Evolutionary conservation across 176 grass and related monocot species (phyloP).

Genomic region (Carex pumila): DNA sequence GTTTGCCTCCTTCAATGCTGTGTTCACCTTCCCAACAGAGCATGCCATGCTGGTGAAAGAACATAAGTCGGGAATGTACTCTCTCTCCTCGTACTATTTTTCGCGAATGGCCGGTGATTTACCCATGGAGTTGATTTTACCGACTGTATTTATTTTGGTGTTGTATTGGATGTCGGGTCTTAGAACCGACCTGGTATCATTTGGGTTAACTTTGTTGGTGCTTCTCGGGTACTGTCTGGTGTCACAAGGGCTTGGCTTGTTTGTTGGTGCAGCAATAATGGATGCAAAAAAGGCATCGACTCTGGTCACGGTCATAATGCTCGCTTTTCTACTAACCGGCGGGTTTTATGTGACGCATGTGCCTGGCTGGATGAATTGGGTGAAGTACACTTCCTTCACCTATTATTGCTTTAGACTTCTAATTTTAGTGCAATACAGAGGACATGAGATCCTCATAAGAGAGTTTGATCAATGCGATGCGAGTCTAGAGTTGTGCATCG

Average conservation of each 20-base stretch:
- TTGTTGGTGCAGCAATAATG: constrained; percentile 76
- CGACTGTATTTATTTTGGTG: constrained; percentile 50
- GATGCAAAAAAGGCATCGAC: constrained; percentile 88
- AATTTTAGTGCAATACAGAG: constrained; percentile 68
- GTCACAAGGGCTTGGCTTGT: constrained; percentile 65
- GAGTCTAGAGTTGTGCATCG: constrained; percentile 10
- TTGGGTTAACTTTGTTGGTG: constrained; percentile 57
- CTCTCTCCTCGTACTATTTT: constrained; percentile 84
- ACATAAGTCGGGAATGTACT: constrained; percentile 81
- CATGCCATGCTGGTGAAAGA: constrained; percentile 56
- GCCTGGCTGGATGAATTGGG: constrained; percentile 64
- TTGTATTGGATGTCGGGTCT: constrained; percentile 93
- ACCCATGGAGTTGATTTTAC: constrained; percentile 90
- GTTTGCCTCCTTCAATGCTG: constrained; percentile 92
- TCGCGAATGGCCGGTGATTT: constrained; percentile 74
- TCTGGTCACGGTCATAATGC: constrained; percentile 64
- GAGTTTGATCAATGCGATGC: constrained; percentile 23
- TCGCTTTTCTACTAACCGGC: constrained; percentile 85
- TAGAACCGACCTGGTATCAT: constrained; percentile 38
- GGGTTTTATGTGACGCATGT: constrained; percentile 85
- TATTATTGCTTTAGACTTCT: constrained; percentile 90
- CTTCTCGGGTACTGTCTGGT: constrained; percentile 71
- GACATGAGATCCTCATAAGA: constrained; percentile 1
- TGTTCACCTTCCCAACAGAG: constrained; percentile 88
- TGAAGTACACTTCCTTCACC: constrained; percentile 91